Evolutionary conservation across 768 basidiomycete genomes (phyloP).

Genomic region (Arthromyces matolae): DNA sequence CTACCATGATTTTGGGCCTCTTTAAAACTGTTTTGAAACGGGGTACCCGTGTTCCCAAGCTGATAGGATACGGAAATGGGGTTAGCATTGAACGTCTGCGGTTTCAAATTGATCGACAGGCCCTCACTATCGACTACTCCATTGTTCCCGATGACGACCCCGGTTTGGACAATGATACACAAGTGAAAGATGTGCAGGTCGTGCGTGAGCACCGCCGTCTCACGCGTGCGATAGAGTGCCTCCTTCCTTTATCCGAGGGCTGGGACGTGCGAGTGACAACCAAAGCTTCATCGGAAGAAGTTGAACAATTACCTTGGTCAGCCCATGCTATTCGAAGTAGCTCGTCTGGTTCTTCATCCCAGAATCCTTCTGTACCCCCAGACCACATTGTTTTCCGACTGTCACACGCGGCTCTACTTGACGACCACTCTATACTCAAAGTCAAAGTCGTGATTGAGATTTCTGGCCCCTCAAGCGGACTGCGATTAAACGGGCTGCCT

Average conservation of each 20-base stretch:
- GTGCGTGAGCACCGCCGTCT: constrained; percentile 66
- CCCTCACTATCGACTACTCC: constrained; percentile 78
- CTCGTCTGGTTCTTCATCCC: constrained; percentile 30
- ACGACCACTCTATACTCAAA: constrained; percentile 77
- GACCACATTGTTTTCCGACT: constrained; percentile 63
- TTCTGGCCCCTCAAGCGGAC: constrained; percentile 68
- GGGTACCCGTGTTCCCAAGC: constrained; percentile 67
- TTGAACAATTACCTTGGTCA: constrained; percentile 73
- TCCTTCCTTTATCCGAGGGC: constrained; percentile 70
- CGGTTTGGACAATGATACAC: constrained; percentile 25
- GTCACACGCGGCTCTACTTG: constrained; percentile 65
- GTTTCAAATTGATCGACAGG: constrained; percentile 81
- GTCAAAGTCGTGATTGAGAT: constrained; percentile 78
- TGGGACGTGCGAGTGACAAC: constrained; percentile 86
- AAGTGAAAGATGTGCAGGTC: constrained; percentile 63
- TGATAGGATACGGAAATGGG: constrained; percentile 77
- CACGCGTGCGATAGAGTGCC: constrained; percentile 75
- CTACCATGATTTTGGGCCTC: constrained; percentile 79
- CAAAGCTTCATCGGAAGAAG: constrained; percentile 68
- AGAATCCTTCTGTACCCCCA: constrained; percentile 28
- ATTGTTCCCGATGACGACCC: constrained; percentile 74
- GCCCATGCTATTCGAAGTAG: constrained; percentile 51
- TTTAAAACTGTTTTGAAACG: constrained; percentile 79
- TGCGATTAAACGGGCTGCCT: constrained; percentile 84
- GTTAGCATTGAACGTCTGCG: constrained; percentile 75